Conservation (phyloP, 1,284 basidiomycete species). For the Clitocybe nebularis region DNA sequence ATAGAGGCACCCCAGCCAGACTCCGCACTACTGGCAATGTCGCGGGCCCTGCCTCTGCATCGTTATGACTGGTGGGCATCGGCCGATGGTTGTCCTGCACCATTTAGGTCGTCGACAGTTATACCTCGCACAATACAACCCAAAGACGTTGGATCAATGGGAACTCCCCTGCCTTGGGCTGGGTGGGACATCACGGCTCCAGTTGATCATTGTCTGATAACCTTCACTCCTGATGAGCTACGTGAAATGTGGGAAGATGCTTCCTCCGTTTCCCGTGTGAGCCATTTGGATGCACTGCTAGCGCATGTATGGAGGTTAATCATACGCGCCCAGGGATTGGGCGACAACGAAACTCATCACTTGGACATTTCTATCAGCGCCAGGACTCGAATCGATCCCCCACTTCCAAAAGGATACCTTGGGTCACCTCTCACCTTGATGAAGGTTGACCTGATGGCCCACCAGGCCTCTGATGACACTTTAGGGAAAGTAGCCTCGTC, state of each 20-base stretch:
- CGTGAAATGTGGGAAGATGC: constrained; percentile 28
- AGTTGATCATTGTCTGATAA: constrained; percentile 28
- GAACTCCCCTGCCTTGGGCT: constrained; percentile 31
- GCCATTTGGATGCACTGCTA: constrained; percentile 39
- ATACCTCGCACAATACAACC: constrained; percentile 19
- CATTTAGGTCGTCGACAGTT: constrained; percentile 18
- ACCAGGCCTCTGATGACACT: constrained; percentile 9
- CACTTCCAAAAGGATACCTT: constrained; percentile 28
- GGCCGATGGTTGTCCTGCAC: constrained; percentile 20
- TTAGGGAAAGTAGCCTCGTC: constrained; percentile 21
- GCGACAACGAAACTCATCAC: constrained; percentile 16
- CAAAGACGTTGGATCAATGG: constrained; percentile 15
- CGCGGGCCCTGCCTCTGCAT: constrained; percentile 29
- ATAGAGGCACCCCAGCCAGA: constrained; percentile 26
- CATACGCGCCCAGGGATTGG: constrained; percentile 28
- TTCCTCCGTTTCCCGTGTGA: constrained; percentile 20
- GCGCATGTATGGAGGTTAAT: constrained; percentile 38
- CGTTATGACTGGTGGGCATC: constrained; percentile 37
- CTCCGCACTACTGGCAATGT: constrained; percentile 20
- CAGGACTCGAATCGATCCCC: constrained; percentile 28
- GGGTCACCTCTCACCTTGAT: constrained; percentile 34
- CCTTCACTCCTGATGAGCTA: constrained; percentile 32
- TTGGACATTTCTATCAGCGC: constrained; percentile 19
- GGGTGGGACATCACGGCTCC: constrained; percentile 32
- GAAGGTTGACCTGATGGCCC: constrained; percentile 18